These are phyloP conservation scores for Nothophoma quercina DNA, from an alignment of 2,329 filamentous ascomycete genomes.

Conservation along the genomic window DNA sequence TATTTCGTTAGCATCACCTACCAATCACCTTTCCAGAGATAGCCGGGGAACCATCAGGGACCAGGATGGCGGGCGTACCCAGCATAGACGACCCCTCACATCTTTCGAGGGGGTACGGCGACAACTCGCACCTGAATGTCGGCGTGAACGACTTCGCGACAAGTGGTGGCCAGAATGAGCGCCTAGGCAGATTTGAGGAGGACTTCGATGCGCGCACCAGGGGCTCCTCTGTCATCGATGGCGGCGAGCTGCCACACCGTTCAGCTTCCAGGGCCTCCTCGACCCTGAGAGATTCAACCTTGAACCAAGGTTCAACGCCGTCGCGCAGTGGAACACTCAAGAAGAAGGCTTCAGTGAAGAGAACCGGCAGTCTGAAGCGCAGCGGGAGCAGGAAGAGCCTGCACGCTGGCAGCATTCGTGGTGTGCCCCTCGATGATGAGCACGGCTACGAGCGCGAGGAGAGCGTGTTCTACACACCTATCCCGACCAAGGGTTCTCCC, in stretches of 20 bases:
- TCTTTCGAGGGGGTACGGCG: slow-evolving; percentile 46
- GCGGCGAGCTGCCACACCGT: slow-evolving; percentile 64
- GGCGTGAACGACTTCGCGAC: slow-evolving; percentile 51
- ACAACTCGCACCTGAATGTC: slow-evolving; percentile 32
- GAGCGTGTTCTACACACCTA: slow-evolving; percentile 87
- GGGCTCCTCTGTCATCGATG: slow-evolving; percentile 69
- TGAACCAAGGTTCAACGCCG: slow-evolving; percentile 56
- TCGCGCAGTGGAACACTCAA: slow-evolving; percentile 79
- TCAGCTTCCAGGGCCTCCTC: slow-evolving; percentile 63
- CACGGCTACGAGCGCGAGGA: slow-evolving; percentile 71
- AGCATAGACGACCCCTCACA: slow-evolving; percentile 47
- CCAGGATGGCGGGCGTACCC: slow-evolving; percentile 48
- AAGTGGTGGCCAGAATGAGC: slow-evolving; percentile 34
- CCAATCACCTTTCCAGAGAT: slow-evolving; percentile 27
- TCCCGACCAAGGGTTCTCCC: slow-evolving; percentile 85
- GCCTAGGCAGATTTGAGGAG: slow-evolving; percentile 68
- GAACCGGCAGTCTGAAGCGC: slow-evolving; percentile 76
- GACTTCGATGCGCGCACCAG: slow-evolving; percentile 75
- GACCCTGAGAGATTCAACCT: slow-evolving; percentile 43
- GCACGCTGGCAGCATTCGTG: slow-evolving; percentile 85
- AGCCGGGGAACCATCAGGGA: slow-evolving; percentile 24
- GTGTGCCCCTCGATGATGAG: slow-evolving; percentile 77
- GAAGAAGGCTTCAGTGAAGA: slow-evolving; percentile 83
- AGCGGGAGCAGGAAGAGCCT: slow-evolving; percentile 82
- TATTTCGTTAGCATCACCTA: neutral